These are phyloP conservation scores for Casuarina equisetifolia DNA, from an alignment of 306 rosid genomes.

Conservation along the genomic window DNA sequence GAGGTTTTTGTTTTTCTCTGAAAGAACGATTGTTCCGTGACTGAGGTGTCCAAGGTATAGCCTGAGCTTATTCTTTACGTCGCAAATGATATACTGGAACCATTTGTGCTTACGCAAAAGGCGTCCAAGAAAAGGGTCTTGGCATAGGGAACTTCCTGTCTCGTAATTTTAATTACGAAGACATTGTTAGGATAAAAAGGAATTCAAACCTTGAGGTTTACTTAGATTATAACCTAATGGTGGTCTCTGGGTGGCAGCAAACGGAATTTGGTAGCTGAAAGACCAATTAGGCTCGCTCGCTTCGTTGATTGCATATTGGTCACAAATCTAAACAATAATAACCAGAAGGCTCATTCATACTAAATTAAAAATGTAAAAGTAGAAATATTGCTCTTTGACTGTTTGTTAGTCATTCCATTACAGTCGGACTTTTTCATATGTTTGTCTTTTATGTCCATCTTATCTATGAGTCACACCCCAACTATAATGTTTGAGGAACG, in stretches of 20 bases:
- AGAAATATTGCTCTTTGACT: too few relatives aligned
- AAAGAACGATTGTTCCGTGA: background rate
- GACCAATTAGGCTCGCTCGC: background rate
- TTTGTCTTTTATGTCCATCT: background rate
- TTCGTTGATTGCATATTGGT: background rate
- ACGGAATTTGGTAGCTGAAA: background rate
- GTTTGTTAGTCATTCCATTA: background rate
- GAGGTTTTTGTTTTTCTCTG: background rate
- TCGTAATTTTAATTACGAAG: background rate
- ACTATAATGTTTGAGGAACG: background rate
- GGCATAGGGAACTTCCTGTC: background rate
- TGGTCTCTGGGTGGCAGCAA: background rate
- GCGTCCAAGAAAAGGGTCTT: background rate
- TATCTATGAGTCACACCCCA: background rate
- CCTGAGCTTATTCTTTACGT: background rate
- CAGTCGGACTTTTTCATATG: background rate
- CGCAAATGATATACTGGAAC: background rate
- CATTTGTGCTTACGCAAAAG: background rate
- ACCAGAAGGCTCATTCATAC: background rate
- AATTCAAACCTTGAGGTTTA: background rate
- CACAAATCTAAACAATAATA: background rate
- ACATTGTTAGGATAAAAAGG: background rate
- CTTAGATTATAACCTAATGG: background rate
- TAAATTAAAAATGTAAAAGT: background rate
- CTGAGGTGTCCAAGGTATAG: background rate